Evolutionary conservation across 139 green algal genomes (phyloP), one percentile per base, ranked within the genome.

Genomic region (Chlamydomonas incerta): DNA sequence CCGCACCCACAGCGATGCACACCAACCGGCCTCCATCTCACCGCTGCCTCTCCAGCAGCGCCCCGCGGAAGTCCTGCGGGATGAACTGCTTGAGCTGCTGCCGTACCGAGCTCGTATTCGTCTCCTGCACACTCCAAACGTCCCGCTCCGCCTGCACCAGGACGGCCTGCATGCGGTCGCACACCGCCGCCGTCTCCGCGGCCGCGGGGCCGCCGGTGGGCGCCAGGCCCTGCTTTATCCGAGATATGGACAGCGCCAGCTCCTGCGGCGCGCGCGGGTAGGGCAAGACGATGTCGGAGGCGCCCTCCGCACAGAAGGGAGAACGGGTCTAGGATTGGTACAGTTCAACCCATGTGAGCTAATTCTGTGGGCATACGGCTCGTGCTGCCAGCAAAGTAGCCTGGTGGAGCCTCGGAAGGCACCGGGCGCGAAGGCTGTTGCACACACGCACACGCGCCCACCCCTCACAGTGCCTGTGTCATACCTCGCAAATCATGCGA

Each of bases 401-500:
- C n/a, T 50, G 41, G 41, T 5, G 41, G 41, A 50, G 41, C 6
- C 41, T 13, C 6, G 41, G 6, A 50, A 50, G 67, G 67, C 37
- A 28, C 15, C 29, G 33, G 55, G 55, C 29, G 55, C 55, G 29
- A 13, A 29, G 23, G 20, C 46, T 13, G 73, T 29, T 81, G 37
- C 17, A 81, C 23, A 62, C 71, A 14, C 71, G n/a, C 33, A 20
- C 50, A 29, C 20, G 9, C 41, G 23, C 47, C 17, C 23, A 52
- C 23, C 57, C 13, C 24, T 74, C 17, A 33, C n/a, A 29, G n/a
- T n/a, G n/a, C n/a, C n/a, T n/a, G n/a, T n/a, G n/a, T 50, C 77
- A 10, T 17, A 74, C 82, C 82, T 88, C 82, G 82, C 82, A 88
- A 33, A 83, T 88, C 74, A 79, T 74, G 3, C 82, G 71, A n/a